phyloP scores from a whole-genome alignment of 1,284 basidiomycete genomes.

The Ustilago nuda region DNA sequence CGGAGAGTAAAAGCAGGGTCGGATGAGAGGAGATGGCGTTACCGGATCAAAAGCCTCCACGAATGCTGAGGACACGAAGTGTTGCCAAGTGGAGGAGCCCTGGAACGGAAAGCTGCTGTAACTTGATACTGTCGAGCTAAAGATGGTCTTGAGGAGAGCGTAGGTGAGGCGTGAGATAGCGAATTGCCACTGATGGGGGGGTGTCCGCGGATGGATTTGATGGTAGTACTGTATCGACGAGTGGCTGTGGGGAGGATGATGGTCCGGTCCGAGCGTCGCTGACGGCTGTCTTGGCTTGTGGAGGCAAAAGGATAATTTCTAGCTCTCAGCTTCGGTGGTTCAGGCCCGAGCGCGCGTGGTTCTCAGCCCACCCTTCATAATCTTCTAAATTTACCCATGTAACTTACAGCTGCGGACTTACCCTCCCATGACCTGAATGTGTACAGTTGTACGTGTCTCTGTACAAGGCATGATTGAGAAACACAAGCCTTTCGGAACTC shows the following conservation, averaged over 20 bases:
- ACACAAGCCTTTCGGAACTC: background rate
- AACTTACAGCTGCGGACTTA: constrained; percentile 6
- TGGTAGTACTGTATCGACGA: background rate
- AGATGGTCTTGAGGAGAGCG: background rate
- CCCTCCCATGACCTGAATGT: background rate
- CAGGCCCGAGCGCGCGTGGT: constrained; percentile 7
- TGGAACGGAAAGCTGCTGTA: background rate
- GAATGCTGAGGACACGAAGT: constrained; percentile 3
- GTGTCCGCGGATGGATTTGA: background rate
- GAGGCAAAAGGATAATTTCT: background rate
- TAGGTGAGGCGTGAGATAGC: background rate
- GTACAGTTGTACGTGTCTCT: background rate
- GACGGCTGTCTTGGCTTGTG: constrained; percentile 3
- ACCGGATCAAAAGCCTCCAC: background rate
- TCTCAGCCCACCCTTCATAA: constrained; percentile 9
- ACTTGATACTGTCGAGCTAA: background rate
- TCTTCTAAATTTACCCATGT: background rate
- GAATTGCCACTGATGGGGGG: background rate
- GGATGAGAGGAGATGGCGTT: background rate
- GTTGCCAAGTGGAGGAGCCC: background rate
- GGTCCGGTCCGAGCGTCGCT: constrained; percentile 6
- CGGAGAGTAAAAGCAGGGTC: background rate
- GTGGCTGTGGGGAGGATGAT: constrained; percentile 1
- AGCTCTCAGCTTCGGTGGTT: background rate
- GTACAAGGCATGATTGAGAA: background rate